Evolutionary conservation across 1,284 basidiomycete genomes (phyloP), one percentile per base, ranked within the genome.

Genomic region (Ganoderma lingzhi): DNA sequence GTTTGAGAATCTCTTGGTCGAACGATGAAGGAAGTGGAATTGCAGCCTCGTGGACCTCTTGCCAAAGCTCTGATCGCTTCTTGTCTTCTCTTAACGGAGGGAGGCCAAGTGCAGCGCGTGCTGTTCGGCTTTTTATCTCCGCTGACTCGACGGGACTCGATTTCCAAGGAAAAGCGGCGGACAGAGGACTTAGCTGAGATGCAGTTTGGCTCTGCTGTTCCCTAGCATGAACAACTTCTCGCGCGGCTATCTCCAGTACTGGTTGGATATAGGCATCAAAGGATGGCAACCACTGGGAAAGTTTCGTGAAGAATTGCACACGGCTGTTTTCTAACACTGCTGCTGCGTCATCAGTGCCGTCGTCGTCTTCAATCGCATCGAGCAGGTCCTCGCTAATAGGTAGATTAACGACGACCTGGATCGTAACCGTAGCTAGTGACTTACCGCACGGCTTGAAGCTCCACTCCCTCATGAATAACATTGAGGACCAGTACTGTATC

Each of bases 1-100:
- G 23, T 15, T 37, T 3, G 19, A 65, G 32, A 10, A 65, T 15
- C 5, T 8, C 45, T 2, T 23, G 9, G 28, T 61, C 32, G 42
- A 48, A 65, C 8, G 56, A 35, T 6, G 64, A 65, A 14, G 64
- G 64, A 8, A 65, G 45, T 6, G 32, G 42, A 17, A 65, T 51
- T 2, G 19, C n/a, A 8, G 60, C 23, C 2, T 10, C 56, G 41
- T 48, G n/a, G 37, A 65, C 28, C 28, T 65, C 56, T 2, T 51
- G 56, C 64, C 64, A 65, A 8, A 23, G 9, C 9, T 37, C 37
- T 6, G 23, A 10, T 42, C 37, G 32, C 42, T 64, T 56, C n/a
- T 48, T 45, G 1, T 35, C 5, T 12, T 42, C 53, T 1, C 63
- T 37, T 23, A 56, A 15, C 9, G 39, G 35, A 6, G 63, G 63